Evolutionary conservation across 1,284 basidiomycete genomes (phyloP).

Genomic region (Melampsora americana): DNA sequence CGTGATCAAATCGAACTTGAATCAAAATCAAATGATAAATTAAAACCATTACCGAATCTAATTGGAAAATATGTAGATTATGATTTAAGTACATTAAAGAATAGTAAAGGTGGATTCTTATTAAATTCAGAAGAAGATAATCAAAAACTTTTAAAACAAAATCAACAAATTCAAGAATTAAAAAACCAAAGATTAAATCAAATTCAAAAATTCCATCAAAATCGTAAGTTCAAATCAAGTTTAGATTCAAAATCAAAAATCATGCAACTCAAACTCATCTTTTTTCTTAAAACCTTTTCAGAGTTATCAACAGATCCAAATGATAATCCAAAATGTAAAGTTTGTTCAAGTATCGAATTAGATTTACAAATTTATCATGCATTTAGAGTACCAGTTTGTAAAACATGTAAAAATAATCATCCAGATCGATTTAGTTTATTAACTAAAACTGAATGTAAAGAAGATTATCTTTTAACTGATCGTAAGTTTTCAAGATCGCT

Average conservation of each 20-base stretch:
- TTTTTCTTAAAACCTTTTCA: background rate
- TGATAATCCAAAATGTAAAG: conserved; percentile 73
- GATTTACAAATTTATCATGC: conserved; percentile 75
- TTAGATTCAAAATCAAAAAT: background rate
- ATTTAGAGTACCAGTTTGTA: conserved; percentile 80
- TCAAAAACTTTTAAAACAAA: conserved; percentile 48
- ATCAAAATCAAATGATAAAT: background rate
- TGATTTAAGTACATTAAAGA: conserved; percentile 37
- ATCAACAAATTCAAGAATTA: conserved; percentile 48
- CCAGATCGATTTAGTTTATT: conserved; percentile 90
- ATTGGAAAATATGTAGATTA: conserved; percentile 41
- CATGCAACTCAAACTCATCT: background rate
- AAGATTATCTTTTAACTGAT: conserved; percentile 59
- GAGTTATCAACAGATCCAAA: conserved; percentile 52
- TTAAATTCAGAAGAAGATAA: conserved; percentile 67
- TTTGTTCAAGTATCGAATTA: conserved; percentile 78
- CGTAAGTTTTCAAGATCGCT: conserved; percentile 56
- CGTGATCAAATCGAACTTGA: too few relatives aligned
- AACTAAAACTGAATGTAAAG: conserved; percentile 98
- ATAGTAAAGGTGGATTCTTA: conserved; percentile 88
- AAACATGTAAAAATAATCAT: conserved; percentile 77
- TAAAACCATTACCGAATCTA: conserved; percentile 35
- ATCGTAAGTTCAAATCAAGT: background rate
- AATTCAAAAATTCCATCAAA: conserved; percentile 20
- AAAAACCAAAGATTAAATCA: conserved; percentile 50